Conservation (phyloP, 208 protist species). For the Herpetomonas samuelpessoai region DNA sequence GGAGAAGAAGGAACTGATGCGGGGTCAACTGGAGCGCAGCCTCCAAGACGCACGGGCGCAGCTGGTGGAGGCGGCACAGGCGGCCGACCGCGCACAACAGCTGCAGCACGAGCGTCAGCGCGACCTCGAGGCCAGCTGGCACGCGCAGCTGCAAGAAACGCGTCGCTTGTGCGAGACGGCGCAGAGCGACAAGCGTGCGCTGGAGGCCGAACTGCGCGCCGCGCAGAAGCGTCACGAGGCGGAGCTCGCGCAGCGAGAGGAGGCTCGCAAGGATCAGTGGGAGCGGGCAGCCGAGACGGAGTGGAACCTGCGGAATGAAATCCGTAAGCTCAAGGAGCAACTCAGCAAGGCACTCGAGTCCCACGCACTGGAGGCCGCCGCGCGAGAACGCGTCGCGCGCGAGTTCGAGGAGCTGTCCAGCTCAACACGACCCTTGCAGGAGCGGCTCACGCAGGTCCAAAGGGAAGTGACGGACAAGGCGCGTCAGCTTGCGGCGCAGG, state of each 20-base stretch:
- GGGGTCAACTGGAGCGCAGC: conserved; percentile 15
- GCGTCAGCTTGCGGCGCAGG: conserved; percentile 19
- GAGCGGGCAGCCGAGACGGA: conserved; percentile 6
- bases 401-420: conserved; percentile 21
- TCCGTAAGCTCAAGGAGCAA: conserved; percentile 17
- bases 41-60: conserved; percentile 17
- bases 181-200: conserved; percentile 20
- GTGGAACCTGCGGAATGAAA: conserved; percentile 11
- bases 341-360: conserved; percentile 19
- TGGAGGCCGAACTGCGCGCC: conserved; percentile 18
- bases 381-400: conserved; percentile 19
- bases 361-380: conserved; percentile 22
- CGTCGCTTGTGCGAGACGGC: conserved; percentile 13
- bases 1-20: conserved; percentile 12
- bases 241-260: conserved; percentile 12
- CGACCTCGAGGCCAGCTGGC: conserved; percentile 17
- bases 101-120: conserved; percentile 9
- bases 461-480: conserved; percentile 13
- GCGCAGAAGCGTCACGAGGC: conserved; percentile 12
- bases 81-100: conserved; percentile 1
- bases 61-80: conserved; percentile 9
- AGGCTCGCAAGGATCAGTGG: conserved; percentile 10
- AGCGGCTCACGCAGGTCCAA: conserved; percentile 24
- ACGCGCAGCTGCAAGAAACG: conserved; percentile 22
- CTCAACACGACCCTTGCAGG: conserved; percentile 16